These are phyloP conservation scores for Saraca asoca DNA, from an alignment of 331 rosid species.

Conservation along the genomic window DNA sequence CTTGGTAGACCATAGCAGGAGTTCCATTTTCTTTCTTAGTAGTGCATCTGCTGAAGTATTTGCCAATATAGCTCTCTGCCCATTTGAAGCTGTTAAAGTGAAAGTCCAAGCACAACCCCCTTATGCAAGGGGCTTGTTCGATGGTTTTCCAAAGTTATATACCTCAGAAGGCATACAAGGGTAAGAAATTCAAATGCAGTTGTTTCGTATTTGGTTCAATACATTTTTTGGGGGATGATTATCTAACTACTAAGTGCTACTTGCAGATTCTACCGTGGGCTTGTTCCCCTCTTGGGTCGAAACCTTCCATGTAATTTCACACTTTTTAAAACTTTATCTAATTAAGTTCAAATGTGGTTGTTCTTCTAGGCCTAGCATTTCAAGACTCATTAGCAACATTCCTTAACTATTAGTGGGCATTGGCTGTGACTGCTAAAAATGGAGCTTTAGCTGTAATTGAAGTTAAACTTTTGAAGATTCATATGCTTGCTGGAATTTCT, in stretches of 20 bases:
- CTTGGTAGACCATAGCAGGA: conserved; percentile 44
- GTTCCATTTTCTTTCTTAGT: conserved; percentile 49
- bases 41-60: conserved; percentile 64
- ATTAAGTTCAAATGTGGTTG: background rate
- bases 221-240: conserved; percentile 33
- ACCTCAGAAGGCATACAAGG: conserved; percentile 60
- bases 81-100: conserved; percentile 64
- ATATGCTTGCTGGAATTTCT: too few species aligned
- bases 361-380: conserved; percentile 15
- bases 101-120: conserved; percentile 57
- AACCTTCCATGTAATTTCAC: conserved; percentile 62
- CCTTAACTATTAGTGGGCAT: background rate
- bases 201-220: conserved; percentile 21
- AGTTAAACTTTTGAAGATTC: too few species aligned
- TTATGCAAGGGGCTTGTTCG: conserved; percentile 51
- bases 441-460: too few species aligned
- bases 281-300: conserved; percentile 63
- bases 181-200: conserved; percentile 29
- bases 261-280: conserved; percentile 70
- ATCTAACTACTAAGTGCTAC: conserved; percentile 27
- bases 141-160: conserved; percentile 60
- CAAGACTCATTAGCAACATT: conserved; percentile 14
- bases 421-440: too few species aligned
- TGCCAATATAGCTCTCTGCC: conserved; percentile 60
- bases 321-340: conserved; percentile 29